Conservation (phyloP, 805 yeast species). For the Yarrowia yakushimensis region DNA sequence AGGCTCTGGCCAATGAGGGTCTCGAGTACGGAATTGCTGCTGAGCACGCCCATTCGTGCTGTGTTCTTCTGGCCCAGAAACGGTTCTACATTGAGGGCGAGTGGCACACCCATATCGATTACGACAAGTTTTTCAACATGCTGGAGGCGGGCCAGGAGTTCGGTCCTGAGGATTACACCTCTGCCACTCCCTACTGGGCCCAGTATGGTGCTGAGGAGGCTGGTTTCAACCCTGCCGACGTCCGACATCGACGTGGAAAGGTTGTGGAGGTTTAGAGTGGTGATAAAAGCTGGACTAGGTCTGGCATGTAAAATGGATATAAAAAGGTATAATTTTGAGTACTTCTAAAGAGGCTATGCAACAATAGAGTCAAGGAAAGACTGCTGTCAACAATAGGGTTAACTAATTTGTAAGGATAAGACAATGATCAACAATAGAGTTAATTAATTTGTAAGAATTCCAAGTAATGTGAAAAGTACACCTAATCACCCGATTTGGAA, state of each 20-base stretch:
- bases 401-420: too few species aligned
- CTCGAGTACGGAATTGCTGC: conserved; percentile 81
- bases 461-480: too few species aligned
- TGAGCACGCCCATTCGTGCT: conserved; percentile 93
- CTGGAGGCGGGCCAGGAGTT: conserved; percentile 63
- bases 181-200: conserved; percentile 88
- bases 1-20: conserved; percentile 62
- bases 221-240: conserved; percentile 87
- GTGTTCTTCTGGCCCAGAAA: conserved; percentile 75
- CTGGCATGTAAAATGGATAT: too few species aligned
- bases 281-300: too few species aligned
- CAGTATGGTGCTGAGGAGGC: conserved; percentile 79
- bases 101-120: conserved; percentile 91
- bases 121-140: conserved; percentile 67
- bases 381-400: too few species aligned
- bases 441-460: too few species aligned
- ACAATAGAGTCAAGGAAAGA: too few species aligned
- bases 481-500: too few species aligned
- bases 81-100: conserved; percentile 64
- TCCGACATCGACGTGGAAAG: conserved; percentile 52
- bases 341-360: too few species aligned
- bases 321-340: too few species aligned
- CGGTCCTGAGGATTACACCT: conserved; percentile 73
- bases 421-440: too few species aligned
- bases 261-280: neutral